phyloP scores from a whole-genome alignment of 1,139 yeast genomes.

The Kodamaea fungicola region DNA sequence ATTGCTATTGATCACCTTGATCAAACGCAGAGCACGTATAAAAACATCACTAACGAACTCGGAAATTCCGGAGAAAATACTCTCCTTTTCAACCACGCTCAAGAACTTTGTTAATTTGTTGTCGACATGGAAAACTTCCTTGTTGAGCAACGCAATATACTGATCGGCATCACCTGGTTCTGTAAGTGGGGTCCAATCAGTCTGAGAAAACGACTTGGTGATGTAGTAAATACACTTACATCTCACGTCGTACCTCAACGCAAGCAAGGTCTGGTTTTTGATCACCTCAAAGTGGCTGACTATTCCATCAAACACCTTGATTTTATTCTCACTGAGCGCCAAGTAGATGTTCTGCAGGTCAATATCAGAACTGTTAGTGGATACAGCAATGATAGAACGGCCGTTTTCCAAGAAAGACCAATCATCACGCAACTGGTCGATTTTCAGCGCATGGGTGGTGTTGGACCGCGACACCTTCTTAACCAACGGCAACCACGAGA shows the following conservation, averaged over 20 bases:
- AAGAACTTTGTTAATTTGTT: constrained; percentile 33
- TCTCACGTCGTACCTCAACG: constrained; percentile 65
- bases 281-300: constrained; percentile 45
- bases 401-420: constrained; percentile 59
- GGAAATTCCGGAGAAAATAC: constrained; percentile 52
- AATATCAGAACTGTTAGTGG: constrained; percentile 18
- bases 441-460: constrained; percentile 17
- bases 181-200: constrained; percentile 43
- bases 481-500: constrained; percentile 54
- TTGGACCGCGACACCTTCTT: constrained; percentile 30
- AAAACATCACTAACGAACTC: constrained; percentile 54
- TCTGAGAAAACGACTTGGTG: constrained; percentile 41
- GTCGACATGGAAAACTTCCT: constrained; percentile 52
- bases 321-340: constrained; percentile 36
- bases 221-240: constrained; percentile 60
- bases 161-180: constrained; percentile 67
- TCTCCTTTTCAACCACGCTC: constrained; percentile 25
- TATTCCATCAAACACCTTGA: constrained; percentile 46
- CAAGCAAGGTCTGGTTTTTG: constrained; percentile 47
- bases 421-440: constrained; percentile 46
- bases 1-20: constrained; percentile 54
- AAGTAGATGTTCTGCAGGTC: constrained; percentile 27
- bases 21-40: constrained; percentile 56
- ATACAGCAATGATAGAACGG: constrained; percentile 22
- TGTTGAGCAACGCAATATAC: constrained; percentile 56